Evolutionary conservation across 192 early-diverging fungal species (phyloP), one percentile per base, ranked within the genome.

Genomic region (Mortierella antarctica): DNA sequence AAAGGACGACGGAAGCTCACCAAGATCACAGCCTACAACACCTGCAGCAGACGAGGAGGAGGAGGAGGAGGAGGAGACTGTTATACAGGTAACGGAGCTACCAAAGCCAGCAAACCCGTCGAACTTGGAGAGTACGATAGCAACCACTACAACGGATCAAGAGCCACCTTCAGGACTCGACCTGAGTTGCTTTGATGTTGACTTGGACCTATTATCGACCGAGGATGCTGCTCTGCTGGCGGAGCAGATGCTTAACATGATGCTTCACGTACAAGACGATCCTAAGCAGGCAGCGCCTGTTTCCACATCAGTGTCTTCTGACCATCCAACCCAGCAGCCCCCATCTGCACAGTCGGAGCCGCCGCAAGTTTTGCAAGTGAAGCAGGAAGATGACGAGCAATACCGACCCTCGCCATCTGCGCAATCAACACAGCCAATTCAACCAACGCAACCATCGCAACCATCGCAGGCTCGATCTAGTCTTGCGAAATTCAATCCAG

Each of bases 221-320:
- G 18, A 53, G 20, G 46, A 80, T 13, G 77, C 70, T 10, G 77
- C 69, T 47, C 15, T 11, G 23, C 7, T 80, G 15, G 69, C 77
- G 0, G 59, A 67, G 41, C 61, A 61, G 46, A 80, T 80, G 77
- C n/a, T 80, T 18, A 51, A 46, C 39, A 51, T 67, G 52, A 72
- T 80, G 46, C 46, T 23, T 4, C 63, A 67, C 0, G 45, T 31
- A 31, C 1, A 31, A 31, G 31, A 31, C 31, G 31, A 31, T 31
- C 31, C 31, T 31, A 31, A 31, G 31, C 31, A 31, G 31, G 31
- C 31, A 3, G 31, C 3, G 31, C 31, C 31, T 31, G 31, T 31
- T 31, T 3, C 31, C 31, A 31, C 31, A 31, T 31, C 31, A 31
- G 31, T 31, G 31, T 31, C 31, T 31, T 31, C 31, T 31, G 31